Evolutionary conservation across 108 stramenopile species (phyloP), one percentile per base, ranked within the genome.

Genomic region (Schizochytrium sp.): DNA sequence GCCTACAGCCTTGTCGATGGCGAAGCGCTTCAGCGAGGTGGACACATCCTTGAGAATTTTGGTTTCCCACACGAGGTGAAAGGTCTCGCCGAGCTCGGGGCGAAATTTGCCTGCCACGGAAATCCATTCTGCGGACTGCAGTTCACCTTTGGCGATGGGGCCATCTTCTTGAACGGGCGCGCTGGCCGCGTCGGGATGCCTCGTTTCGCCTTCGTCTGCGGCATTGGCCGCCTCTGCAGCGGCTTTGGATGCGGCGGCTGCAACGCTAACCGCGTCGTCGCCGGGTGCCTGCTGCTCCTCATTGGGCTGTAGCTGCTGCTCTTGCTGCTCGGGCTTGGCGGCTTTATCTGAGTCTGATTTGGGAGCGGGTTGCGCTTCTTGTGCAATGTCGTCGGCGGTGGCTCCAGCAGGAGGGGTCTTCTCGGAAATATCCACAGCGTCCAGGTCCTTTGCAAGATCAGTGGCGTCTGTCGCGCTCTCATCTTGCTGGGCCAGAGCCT

Each of bases 41-140:
- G 76, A 83, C 0, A 83, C 76, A 1, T 83, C 76, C 45, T 83
- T 83, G 51, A 83, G 76, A 12, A 83, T 18, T 4, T 83, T 28
- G 45, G 76, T 83, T 5, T 83, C 76, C 76, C 76, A 83, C 45
- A 83, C 76, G 48, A 83, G 76, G 25, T 83, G 76, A 28, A 53
- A 83, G 44, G 76, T 23, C 28, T 83, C 48, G 28, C 76, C 76
- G 76, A 83, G 51, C 28, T 83, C 48, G 51, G 48, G n/a, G 18
- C 76, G 76, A 23, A 25, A 53, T 34, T 83, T 83, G 19, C 45
- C 48, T 2, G 76, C 76, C 48, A 83, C 48, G 6, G 45, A 53
- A 16, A 53, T 16, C 76, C 76, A 83, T 69, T 69, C 63, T 6
- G 63, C 63, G 21, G 63, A 69, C 10, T 23, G 34, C 14, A 69